Evolutionary conservation across 306 rosid species (phyloP), one percentile per base, ranked within the genome.

Genomic region (Inga oerstediana): DNA sequence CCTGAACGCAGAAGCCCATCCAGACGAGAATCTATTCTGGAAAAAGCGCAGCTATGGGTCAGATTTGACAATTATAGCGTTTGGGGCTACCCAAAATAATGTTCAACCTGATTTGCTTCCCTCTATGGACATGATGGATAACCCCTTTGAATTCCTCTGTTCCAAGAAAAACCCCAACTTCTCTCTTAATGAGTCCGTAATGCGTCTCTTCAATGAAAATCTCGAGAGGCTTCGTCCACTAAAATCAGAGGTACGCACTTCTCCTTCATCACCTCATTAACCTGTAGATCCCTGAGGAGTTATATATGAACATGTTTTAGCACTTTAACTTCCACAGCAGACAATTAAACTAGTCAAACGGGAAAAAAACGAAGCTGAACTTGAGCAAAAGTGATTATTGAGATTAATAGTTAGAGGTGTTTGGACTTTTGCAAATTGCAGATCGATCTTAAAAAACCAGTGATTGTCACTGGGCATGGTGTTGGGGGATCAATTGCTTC

Each of bases 401-500:
- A 37, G 41, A 37, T 37, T 32, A 20, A 65, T 65, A 32, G 41
- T 14, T 32, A 5, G 4, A 5, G 4, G 71, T 24, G 41, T 65
- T 3, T 35, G 71, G 72, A 22, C 11, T 34, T 35, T 44, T 68
- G 16, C 11, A 22, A 66, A 20, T 64, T 84, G 79, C 81, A 87
- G 90, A 79, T 84, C 64, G 22, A 43, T 64, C 52, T 58, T 44
- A 39, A 82, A 17, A 48, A 74, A 20, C 73, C 64, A 35, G 16
- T 89, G 85, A 81, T 95, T 45, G 79, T 91, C 49, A 91, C 94
- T 20, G 97, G 98, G 80, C 81, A 62, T 75, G 89, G 71, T 56
- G 72, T 85, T 41, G 97, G 97, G 74, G 97, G 98, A 76, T 32
- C 90, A 43, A 84, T 91, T 59, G 98, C 98, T 83, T 85, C 94